Evolutionary conservation across 2,329 filamentous ascomycete species (phyloP).

Genomic region (Achaetomium macrosporum): DNA sequence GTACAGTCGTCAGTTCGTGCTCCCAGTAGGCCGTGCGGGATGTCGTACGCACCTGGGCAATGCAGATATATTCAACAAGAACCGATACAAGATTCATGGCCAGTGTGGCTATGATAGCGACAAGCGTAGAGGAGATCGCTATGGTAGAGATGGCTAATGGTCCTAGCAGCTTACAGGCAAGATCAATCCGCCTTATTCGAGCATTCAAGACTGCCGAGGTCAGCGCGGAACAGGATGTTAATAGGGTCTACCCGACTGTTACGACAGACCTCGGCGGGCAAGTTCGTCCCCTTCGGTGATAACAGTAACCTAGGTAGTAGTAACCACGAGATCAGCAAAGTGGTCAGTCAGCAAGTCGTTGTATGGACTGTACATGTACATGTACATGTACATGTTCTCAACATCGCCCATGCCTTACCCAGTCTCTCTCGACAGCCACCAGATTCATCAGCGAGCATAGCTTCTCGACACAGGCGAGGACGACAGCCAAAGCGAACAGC

Average conservation of each 20-base stretch:
- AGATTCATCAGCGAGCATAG: slow-evolving; percentile 58
- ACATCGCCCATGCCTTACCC: too few relatives aligned
- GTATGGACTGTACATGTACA: too few relatives aligned
- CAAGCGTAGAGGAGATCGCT: slow-evolving; percentile 37
- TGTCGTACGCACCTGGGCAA: not conserved
- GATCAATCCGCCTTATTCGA: slow-evolving; percentile 52
- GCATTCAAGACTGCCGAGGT: slow-evolving; percentile 37
- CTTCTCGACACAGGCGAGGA: slow-evolving; percentile 65
- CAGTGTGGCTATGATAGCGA: slow-evolving; percentile 43
- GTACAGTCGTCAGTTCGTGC: too few relatives aligned
- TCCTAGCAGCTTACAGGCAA: slow-evolving; percentile 51
- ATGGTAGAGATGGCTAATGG: slow-evolving; percentile 47
- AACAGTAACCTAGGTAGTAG: slow-evolving; percentile 37
- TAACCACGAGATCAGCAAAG: too few relatives aligned
- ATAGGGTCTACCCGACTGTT: too few relatives aligned
- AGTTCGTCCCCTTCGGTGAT: slow-evolving; percentile 38
- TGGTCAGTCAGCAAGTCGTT: too few relatives aligned
- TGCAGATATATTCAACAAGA: slow-evolving; percentile 6
- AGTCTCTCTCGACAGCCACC: slow-evolving; percentile 66
- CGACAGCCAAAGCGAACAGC: slow-evolving; percentile 34
- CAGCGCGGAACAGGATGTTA: too few relatives aligned
- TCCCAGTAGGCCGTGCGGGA: too few relatives aligned
- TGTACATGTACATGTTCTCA: too few relatives aligned
- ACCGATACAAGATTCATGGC: slow-evolving; percentile 44
- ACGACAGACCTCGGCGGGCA: slow-evolving; percentile 10